These are phyloP conservation scores for Aspergillus caelatus DNA, from an alignment of 2,329 filamentous ascomycete species.

Conservation along the genomic window DNA sequence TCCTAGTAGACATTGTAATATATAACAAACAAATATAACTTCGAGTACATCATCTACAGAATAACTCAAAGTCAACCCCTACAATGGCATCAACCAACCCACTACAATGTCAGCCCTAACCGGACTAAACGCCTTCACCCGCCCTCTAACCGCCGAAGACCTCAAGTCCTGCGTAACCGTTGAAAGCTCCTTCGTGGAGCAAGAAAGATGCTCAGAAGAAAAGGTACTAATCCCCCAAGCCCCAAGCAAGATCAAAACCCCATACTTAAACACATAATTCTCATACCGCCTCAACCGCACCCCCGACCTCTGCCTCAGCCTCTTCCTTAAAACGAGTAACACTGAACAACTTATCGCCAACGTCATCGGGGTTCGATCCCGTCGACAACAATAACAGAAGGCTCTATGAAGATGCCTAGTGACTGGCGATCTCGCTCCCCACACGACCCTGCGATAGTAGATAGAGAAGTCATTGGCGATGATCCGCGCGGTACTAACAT, in stretches of 20 bases:
- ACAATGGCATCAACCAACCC: not conserved
- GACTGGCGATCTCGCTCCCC: not conserved
- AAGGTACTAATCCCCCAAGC: not conserved
- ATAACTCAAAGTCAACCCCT: too few relatives aligned
- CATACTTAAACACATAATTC: not conserved
- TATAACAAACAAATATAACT: too few relatives aligned
- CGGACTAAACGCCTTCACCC: not conserved
- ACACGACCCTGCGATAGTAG: not conserved
- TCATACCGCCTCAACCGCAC: not conserved
- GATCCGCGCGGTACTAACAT: not conserved
- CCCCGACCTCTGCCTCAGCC: constrained; percentile 4
- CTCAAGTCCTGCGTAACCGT: not conserved
- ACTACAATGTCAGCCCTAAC: not conserved
- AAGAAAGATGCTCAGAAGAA: constrained; percentile 4
- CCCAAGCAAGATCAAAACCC: not conserved
- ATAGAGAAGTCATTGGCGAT: constrained; percentile 1
- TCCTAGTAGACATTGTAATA: not conserved
- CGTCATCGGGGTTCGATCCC: not conserved
- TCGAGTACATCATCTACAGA: too few relatives aligned
- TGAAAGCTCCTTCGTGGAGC: not conserved
- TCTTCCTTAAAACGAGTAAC: not conserved
- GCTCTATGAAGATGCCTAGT: not conserved
- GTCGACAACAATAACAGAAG: not conserved
- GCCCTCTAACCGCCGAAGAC: constrained; percentile 1
- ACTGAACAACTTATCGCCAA: not conserved